Evolutionary conservation across 179 eudicot species (phyloP).

Genomic region (Sideroxylon spinosum): DNA sequence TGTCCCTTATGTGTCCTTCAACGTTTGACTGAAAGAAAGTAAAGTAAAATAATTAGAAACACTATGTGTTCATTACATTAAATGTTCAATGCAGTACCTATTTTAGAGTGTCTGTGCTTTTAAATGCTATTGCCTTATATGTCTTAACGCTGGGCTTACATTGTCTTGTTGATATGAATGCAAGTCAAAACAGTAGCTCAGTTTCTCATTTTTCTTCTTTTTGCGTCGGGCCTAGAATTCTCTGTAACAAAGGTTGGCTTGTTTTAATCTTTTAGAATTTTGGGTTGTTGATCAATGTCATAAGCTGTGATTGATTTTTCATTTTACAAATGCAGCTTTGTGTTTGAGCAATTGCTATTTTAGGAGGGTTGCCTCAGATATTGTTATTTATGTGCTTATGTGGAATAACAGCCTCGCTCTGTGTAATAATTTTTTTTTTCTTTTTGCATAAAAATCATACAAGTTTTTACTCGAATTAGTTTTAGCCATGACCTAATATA

Average conservation of each 20-base stretch:
- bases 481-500: slow-evolving; percentile 13
- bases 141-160: neutral
- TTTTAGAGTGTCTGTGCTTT: neutral
- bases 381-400: slow-evolving; percentile 76
- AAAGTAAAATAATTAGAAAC: too few relatives aligned
- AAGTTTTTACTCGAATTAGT: neutral
- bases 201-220: slow-evolving; percentile 85
- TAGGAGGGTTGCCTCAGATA: slow-evolving; percentile 79
- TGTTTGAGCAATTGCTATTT: slow-evolving; percentile 73
- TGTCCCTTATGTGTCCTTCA: too few relatives aligned
- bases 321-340: slow-evolving; percentile 52
- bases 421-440: slow-evolving; percentile 13
- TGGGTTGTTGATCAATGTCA: slow-evolving; percentile 43
- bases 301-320: slow-evolving; percentile 31
- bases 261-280: slow-evolving; percentile 22
- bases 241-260: slow-evolving; percentile 62
- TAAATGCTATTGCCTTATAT: neutral
- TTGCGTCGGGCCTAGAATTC: slow-evolving; percentile 87
- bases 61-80: too few relatives aligned
- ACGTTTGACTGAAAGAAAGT: too few relatives aligned
- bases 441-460: neutral
- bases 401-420: slow-evolving; percentile 77
- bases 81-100: too few relatives aligned
- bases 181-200: slow-evolving; percentile 95
- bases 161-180: slow-evolving; percentile 5